A percentile compares a stretch with the other conserved stretches of the same genome.
Evolutionary conservation across 225 moss, liverwort and hornwort species (phyloP).

Genomic region (Neckera pumila): DNA sequence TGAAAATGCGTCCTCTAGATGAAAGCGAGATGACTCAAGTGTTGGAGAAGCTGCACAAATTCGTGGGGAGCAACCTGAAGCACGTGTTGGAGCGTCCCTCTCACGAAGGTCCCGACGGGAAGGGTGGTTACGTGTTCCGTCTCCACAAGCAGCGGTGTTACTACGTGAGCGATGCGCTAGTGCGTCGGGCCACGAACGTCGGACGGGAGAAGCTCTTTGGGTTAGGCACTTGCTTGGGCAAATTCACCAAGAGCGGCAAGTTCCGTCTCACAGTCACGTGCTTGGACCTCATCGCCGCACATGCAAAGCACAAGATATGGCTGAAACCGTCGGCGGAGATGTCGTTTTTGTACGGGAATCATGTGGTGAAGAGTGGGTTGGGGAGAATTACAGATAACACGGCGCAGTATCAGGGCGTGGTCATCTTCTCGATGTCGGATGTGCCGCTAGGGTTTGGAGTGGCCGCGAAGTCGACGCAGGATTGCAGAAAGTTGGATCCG

Average conservation of each 20-base stretch:
- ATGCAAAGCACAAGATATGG: conserved; percentile 87
- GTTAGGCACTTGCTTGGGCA: conserved; percentile 73
- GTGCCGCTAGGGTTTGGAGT: conserved; percentile 81
- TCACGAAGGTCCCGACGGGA: conserved; percentile 49
- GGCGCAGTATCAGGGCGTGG: conserved; percentile 68
- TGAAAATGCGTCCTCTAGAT: conserved; percentile 66
- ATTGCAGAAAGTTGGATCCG: conserved; percentile 79
- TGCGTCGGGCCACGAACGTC: conserved; percentile 64
- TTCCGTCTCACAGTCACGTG: conserved; percentile 70
- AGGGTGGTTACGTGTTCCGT: conserved; percentile 67
- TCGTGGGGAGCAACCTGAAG: conserved; percentile 65
- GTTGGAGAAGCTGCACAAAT: conserved; percentile 81
- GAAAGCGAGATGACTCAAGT: conserved; percentile 76
- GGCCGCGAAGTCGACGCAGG: conserved; percentile 80
- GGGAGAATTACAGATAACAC: conserved; percentile 81
- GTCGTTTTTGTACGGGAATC: conserved; percentile 77
- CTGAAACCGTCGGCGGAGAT: conserved; percentile 79
- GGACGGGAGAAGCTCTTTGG: conserved; percentile 66
- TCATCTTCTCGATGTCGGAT: conserved; percentile 81
- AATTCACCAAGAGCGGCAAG: conserved; percentile 78
- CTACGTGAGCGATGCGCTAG: conserved; percentile 65
- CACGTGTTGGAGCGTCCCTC: conserved; percentile 66
- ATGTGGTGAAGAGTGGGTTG: conserved; percentile 69
- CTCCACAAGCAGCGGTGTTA: conserved; percentile 76
- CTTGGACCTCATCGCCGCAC: conserved; percentile 67